Base-by-base conservation (phyloP, 2,329 filamentous ascomycete genomes). In the Fonsecaea erecta region DNA sequence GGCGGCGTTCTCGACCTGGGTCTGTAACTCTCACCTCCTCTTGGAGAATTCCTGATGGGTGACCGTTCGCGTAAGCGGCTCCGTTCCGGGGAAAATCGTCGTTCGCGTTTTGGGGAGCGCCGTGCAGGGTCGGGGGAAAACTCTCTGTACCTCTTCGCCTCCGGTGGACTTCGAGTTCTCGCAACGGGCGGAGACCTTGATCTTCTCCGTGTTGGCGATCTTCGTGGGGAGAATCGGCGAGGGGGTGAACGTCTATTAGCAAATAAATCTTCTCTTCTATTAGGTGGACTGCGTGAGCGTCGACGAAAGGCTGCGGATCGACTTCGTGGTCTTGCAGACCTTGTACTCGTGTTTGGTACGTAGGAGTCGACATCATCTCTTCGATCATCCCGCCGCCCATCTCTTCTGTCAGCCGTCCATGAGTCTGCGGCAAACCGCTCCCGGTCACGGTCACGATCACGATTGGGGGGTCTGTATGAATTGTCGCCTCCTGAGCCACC, bases 1-100 rank as follows among this genome's bases (percentile, higher is more conserved):
- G 80, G 78, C 46, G 84, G 85, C 32, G 84, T 85, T 68, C 81
- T 77, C 54, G 79, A 78, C 66, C 81, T 76, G 60, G 73, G 80
- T 74, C 81, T 77, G 76, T 71, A 77, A 77, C 81, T 76, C 52
- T 68, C 68, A 60, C 77, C 69, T 65, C 65, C 60, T 71, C 71
- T 66, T 64, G n/a, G 58, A 21, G 40, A 18, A 28, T 71, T 70
- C 68, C 56, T 48, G 28, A 66, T 40, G 57, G 68, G 74, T 58
- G 64, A 73, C 21, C 52, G 70, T 55, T 69, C 70, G 60, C 74
- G 75, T 68, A 73, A 73, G 68, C 73, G 71, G 24, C 73, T 72
- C 48, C 71, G 66, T n/a, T 68, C 68, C 24, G 75, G 71, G 6
- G 73, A 73, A 4, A 70, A 65, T 48, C 73, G 71, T 40, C 77